Conservation (phyloP, 2,329 filamentous ascomycete genomes). For the Chaetothyriales sp. region DNA sequence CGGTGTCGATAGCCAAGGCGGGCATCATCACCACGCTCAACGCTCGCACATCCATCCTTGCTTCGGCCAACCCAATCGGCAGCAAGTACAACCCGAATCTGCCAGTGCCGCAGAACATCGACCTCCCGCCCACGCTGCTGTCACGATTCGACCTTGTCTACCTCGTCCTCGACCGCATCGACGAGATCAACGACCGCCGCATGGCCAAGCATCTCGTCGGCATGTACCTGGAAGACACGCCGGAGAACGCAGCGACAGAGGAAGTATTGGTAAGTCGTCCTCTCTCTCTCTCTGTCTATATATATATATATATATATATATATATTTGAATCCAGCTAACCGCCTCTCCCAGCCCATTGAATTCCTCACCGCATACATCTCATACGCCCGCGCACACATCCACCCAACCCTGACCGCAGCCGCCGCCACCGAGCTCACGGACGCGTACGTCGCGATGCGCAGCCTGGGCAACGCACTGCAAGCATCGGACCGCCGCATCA, state of each 20-base stretch:
- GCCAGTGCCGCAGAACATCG: slow-evolving; percentile 94
- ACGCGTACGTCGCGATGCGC: slow-evolving; percentile 87
- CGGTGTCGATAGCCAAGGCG: slow-evolving; percentile 62
- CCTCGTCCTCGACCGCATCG: slow-evolving; percentile 82
- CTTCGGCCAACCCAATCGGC: slow-evolving; percentile 93
- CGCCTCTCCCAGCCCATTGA: slow-evolving; percentile 55
- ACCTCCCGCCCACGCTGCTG: slow-evolving; percentile 83
- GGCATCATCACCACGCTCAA: slow-evolving; percentile 81
- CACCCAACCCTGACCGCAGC: slow-evolving; percentile 68
- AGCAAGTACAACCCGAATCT: slow-evolving; percentile 95
- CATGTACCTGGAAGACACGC: slow-evolving; percentile 92
- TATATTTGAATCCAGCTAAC: slow-evolving; percentile 3
- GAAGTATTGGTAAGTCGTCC: slow-evolving; percentile 60
- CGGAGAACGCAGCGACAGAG: slow-evolving; percentile 59
- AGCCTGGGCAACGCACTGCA: slow-evolving; percentile 79
- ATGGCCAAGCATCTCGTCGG: slow-evolving; percentile 84
- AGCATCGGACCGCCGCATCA: slow-evolving; percentile 85
- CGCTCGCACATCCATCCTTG: slow-evolving; percentile 84
- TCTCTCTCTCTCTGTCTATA: neutral
- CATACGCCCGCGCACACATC: slow-evolving; percentile 75
- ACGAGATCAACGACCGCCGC: slow-evolving; percentile 76
- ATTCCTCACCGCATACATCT: slow-evolving; percentile 93
- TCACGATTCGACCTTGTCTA: slow-evolving; percentile 97
- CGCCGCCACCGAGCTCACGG: slow-evolving; percentile 69
- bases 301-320: neutral